Evolutionary conservation across 2,329 filamentous ascomycete genomes (phyloP).

Genomic region (Alternaria angustiovoidea): DNA sequence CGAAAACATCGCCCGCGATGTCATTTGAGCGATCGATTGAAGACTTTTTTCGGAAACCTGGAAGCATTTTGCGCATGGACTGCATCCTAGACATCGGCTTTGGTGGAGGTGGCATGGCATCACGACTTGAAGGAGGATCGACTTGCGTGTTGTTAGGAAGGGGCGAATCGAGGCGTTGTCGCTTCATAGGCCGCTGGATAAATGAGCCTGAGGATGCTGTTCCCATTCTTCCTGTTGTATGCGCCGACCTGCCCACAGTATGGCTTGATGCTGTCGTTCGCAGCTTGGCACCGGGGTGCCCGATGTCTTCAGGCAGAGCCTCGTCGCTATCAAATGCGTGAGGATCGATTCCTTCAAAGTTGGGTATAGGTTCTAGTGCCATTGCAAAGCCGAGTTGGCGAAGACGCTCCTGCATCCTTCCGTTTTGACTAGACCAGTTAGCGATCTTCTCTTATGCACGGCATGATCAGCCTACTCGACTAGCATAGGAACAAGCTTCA

Average conservation of each 20-base stretch:
- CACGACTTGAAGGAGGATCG: constrained; percentile 33
- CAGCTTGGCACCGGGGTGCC: background rate
- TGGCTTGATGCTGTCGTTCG: constrained; percentile 35
- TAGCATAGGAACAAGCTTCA: constrained; percentile 38
- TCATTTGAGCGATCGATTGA: constrained; percentile 17
- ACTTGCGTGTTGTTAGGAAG: constrained; percentile 27
- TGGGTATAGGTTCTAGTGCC: constrained; percentile 38
- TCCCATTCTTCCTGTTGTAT: constrained; percentile 18
- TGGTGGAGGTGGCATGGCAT: constrained; percentile 52
- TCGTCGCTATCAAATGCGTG: constrained; percentile 21
- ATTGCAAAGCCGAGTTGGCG: constrained; percentile 39
- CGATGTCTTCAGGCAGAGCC: constrained; percentile 2
- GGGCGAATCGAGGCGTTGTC: constrained; percentile 44
- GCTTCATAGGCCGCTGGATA: constrained; percentile 36
- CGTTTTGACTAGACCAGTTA: constrained; percentile 40
- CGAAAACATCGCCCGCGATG: background rate
- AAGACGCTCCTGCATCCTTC: constrained; percentile 39
- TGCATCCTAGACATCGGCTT: constrained; percentile 37
- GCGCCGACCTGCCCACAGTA: constrained; percentile 33
- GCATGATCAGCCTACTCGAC: constrained; percentile 30
- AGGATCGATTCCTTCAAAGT: constrained; percentile 20
- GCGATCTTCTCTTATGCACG: background rate
- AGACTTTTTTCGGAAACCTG: constrained; percentile 34
- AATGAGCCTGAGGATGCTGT: constrained; percentile 19
- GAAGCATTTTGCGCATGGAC: constrained; percentile 38